A percentile compares a stretch with the other conserved stretches of the same genome.
Conservation (phyloP, 208 protist genomes). For the Wallacemonas collosoma region DNA sequence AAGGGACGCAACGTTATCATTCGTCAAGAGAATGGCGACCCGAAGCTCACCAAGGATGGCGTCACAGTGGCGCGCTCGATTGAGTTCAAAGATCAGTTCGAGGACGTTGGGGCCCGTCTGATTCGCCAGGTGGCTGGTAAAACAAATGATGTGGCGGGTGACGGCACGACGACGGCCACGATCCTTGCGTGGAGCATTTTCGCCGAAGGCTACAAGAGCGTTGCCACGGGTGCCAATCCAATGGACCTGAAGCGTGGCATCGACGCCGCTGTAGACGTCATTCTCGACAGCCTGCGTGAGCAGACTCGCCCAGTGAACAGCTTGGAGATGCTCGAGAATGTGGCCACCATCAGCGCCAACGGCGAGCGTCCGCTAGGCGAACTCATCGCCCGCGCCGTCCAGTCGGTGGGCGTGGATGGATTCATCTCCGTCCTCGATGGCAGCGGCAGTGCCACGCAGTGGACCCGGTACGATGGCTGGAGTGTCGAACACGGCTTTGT, state of each 20-base stretch:
- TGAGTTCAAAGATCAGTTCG: constrained; percentile 97
- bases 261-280: constrained; percentile 92
- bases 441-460: constrained; percentile 96
- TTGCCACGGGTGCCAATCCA: constrained; percentile 99
- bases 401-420: constrained; percentile 98
- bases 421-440: constrained; percentile 99
- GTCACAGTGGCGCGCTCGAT: constrained; percentile 99
- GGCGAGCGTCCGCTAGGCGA: constrained; percentile 97
- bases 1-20: constrained; percentile 99
- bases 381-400: constrained; percentile 98
- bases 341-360: constrained; percentile 99
- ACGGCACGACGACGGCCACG: constrained; percentile 99
- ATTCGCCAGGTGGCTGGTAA: constrained; percentile 96
- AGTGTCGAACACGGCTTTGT: constrained; percentile 98
- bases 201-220: constrained; percentile 98
- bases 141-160: constrained; percentile 98
- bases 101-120: constrained; percentile 98
- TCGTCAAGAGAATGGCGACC: constrained; percentile 96
- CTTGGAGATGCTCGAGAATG: constrained; percentile 88
- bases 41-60: constrained; percentile 99
- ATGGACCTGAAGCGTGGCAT: constrained; percentile 99
- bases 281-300: constrained; percentile 91
- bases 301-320: constrained; percentile 96
- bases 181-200: constrained; percentile 99
- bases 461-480: constrained; percentile 98